Evolutionary conservation across 208 protist species (phyloP).

Genomic region (Herpetomonas samuelpessoai): DNA sequence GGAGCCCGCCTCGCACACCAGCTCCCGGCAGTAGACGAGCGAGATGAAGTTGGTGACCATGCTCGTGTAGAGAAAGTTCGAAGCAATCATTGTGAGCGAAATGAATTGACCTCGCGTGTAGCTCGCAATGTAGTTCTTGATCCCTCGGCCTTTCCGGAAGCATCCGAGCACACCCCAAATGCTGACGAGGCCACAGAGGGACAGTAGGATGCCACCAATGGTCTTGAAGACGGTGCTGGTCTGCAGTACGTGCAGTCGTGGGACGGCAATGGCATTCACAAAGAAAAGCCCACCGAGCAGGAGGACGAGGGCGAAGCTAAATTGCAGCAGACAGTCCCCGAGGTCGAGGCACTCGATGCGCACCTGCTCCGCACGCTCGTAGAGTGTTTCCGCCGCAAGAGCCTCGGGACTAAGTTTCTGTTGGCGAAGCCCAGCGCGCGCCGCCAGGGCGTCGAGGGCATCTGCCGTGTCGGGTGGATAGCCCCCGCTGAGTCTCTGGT

Average conservation of each 20-base stretch:
- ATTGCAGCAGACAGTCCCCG: slow-evolving; percentile 18
- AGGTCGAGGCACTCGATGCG: slow-evolving; percentile 21
- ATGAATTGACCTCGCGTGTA: slow-evolving; percentile 19
- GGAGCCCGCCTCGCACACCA: slow-evolving; percentile 35
- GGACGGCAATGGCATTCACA: slow-evolving; percentile 22
- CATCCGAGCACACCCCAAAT: slow-evolving; percentile 41
- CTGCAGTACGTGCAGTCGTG: slow-evolving; percentile 27
- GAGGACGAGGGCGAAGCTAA: slow-evolving; percentile 25
- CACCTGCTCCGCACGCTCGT: slow-evolving; percentile 15
- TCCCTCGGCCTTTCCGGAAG: slow-evolving; percentile 30
- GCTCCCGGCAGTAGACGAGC: slow-evolving; percentile 45
- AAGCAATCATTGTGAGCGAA: slow-evolving; percentile 28
- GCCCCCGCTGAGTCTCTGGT: not conserved
- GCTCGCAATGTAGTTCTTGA: slow-evolving; percentile 18
- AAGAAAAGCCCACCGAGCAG: slow-evolving; percentile 34
- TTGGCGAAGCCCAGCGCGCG: not conserved
- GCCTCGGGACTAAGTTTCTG: slow-evolving; percentile 23
- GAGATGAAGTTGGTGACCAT: slow-evolving; percentile 57
- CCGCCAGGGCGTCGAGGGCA: not conserved
- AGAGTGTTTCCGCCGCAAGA: slow-evolving; percentile 33
- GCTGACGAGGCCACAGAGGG: slow-evolving; percentile 12
- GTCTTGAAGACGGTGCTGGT: slow-evolving; percentile 24
- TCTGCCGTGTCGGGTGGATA: not conserved
- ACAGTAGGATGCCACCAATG: slow-evolving; percentile 21
- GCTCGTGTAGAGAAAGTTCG: slow-evolving; percentile 57